Percentiles rank a stretch among this genome's conserved stretches.
Evolutionary conservation across 208 protist species (phyloP).

Genomic region (Vickermania spadyakhi): DNA sequence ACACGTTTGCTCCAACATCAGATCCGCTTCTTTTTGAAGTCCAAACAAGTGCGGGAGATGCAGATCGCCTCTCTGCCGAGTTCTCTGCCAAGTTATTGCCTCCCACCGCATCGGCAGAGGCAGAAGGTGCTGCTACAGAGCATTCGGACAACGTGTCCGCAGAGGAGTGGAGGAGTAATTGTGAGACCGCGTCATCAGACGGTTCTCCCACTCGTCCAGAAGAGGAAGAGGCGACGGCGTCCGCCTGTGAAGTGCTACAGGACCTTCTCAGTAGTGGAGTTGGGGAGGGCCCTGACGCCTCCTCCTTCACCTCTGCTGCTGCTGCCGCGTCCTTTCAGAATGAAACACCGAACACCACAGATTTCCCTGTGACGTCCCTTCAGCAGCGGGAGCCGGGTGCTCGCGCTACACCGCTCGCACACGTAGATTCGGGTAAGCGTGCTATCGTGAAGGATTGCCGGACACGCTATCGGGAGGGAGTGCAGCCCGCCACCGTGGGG

Average conservation of each 20-base stretch:
- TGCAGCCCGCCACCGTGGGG: conserved; percentile 22
- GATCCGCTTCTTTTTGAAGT: background rate
- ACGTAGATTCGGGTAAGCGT: background rate
- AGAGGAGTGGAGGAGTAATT: no score
- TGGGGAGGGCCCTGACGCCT: background rate
- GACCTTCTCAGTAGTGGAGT: background rate
- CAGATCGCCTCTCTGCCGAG: no score
- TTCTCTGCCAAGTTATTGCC: background rate
- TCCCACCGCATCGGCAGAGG: background rate
- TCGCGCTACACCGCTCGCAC: background rate
- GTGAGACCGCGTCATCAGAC: no score
- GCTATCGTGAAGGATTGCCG: no score
- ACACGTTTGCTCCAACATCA: background rate
- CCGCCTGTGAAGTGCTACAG: no score
- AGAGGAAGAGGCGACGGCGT: no score
- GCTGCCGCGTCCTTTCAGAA: background rate
- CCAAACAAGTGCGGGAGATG: no score
- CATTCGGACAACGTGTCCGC: no score
- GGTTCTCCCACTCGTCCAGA: no score
- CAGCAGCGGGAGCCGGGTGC: no score
- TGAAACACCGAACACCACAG: background rate
- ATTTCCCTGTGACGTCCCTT: background rate
- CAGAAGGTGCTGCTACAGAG: background rate
- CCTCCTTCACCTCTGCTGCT: background rate
- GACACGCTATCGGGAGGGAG: no score